Percentiles rank a stretch among this genome's conserved stretches.
Conservation (phyloP, 2,329 filamentous ascomycete genomes). For the Epichloe coenophiala region DNA sequence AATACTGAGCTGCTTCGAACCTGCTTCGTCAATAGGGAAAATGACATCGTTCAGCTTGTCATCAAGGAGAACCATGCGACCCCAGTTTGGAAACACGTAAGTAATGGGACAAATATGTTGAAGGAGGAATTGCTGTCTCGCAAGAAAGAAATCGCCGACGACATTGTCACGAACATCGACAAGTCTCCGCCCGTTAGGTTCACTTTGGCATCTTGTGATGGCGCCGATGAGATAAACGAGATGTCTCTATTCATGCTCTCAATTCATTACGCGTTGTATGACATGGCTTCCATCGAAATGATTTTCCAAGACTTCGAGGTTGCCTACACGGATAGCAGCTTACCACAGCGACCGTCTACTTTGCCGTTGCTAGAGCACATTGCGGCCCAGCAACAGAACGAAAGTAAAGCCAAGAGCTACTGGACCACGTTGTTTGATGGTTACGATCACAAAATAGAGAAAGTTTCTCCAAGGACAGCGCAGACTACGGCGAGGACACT, state of each 20-base stretch:
- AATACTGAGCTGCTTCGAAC: constrained; percentile 20
- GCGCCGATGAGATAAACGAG: background rate
- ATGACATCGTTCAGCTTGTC: constrained; percentile 18
- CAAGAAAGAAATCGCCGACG: background rate
- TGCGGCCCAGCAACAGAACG: background rate
- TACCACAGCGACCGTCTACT: background rate
- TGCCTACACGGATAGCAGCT: constrained; percentile 14
- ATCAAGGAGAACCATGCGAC: constrained; percentile 4
- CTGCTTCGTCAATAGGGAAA: constrained; percentile 15
- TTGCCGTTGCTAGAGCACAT: background rate
- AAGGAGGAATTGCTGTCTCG: background rate
- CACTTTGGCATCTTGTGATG: constrained; percentile 9
- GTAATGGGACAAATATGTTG: no score
- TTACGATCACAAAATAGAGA: background rate
- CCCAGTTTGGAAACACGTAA: background rate
- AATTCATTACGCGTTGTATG: constrained; percentile 24
- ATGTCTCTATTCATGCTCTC: constrained; percentile 17
- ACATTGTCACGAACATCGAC: background rate
- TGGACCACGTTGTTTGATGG: background rate
- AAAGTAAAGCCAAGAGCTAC: background rate
- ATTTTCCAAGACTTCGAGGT: constrained; percentile 18
- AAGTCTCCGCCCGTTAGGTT: background rate
- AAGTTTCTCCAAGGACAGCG: background rate
- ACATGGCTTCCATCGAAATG: constrained; percentile 20
- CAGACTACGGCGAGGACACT: background rate